Conservation (phyloP, 2,329 filamentous ascomycete species). For the Huntiella moniliformis region DNA sequence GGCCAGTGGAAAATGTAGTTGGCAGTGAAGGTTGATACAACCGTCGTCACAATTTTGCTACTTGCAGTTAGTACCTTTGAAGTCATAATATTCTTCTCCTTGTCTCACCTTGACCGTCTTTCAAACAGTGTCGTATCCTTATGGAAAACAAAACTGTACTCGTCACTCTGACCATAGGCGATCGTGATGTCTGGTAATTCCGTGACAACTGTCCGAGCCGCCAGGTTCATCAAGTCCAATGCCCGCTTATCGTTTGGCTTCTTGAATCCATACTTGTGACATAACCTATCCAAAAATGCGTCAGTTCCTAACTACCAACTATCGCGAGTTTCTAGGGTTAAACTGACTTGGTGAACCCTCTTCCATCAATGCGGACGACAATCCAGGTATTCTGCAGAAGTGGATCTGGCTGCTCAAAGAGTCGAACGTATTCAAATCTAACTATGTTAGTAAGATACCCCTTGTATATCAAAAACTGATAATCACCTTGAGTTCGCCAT, state of each 20-base stretch:
- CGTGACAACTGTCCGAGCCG: conserved; percentile 66
- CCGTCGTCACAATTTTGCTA: conserved; percentile 77
- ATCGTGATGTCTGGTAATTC: conserved; percentile 72
- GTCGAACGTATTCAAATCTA: conserved; percentile 86
- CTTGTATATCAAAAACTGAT: not conserved
- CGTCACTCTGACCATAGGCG: conserved; percentile 86
- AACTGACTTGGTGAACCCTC: conserved; percentile 78
- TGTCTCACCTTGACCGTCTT: conserved; percentile 50
- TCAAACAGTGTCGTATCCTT: conserved; percentile 71
- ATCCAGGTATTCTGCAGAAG: conserved; percentile 89
- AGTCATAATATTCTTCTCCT: not conserved
- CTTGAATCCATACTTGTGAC: conserved; percentile 61
- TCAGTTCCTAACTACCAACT: not conserved
- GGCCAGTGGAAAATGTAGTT: conserved; percentile 76
- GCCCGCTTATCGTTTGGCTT: conserved; percentile 87
- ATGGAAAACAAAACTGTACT: conserved; percentile 86
- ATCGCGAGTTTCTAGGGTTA: not conserved
- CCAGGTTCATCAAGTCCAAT: conserved; percentile 83
- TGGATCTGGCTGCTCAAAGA: conserved; percentile 65
- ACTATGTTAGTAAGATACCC: not conserved
- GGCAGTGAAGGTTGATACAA: conserved; percentile 84
- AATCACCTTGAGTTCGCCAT: conserved; percentile 40
- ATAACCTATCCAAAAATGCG: conserved; percentile 39
- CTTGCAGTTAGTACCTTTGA: not conserved
- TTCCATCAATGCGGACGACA: conserved; percentile 80